phyloP scores from a whole-genome alignment of 1,139 yeast genomes.

The Suhomyces wounanorum region DNA sequence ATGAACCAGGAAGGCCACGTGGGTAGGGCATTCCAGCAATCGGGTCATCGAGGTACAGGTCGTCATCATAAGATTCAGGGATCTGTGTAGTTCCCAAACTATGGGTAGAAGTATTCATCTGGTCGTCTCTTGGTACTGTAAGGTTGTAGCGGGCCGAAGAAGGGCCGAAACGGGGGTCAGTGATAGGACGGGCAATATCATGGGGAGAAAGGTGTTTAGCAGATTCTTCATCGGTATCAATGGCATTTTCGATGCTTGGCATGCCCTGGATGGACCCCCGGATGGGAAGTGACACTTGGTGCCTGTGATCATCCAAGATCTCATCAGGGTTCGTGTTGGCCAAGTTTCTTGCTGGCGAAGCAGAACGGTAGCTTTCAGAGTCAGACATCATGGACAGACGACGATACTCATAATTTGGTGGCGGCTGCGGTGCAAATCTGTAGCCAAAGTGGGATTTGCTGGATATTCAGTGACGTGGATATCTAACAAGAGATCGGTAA shows the following conservation, averaged over 20 bases:
- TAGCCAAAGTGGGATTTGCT: neutral
- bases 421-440: neutral
- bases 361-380: slow-evolving; percentile 43
- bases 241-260: slow-evolving; percentile 8
- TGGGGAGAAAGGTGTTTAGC: neutral
- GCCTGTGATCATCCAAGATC: slow-evolving; percentile 57
- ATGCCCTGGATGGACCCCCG: slow-evolving; percentile 16
- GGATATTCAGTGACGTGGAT: neutral
- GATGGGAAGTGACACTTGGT: slow-evolving; percentile 50
- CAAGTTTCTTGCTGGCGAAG: slow-evolving; percentile 26
- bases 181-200: neutral
- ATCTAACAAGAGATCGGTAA: neutral
- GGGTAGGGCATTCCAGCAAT: slow-evolving; percentile 19
- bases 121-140: neutral
- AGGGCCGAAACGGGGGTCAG: neutral
- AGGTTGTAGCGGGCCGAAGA: neutral
- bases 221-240: slow-evolving; percentile 13
- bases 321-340: slow-evolving; percentile 46
- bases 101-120: neutral
- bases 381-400: slow-evolving; percentile 42
- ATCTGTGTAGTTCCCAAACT: slow-evolving; percentile 26
- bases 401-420: slow-evolving; percentile 4
- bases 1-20: slow-evolving; percentile 16
- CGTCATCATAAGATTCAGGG: slow-evolving; percentile 26
- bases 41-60: slow-evolving; percentile 20